Conservation (phyloP, 495 filamentous ascomycete genomes). For the Trichoderma asperelloides region DNA sequence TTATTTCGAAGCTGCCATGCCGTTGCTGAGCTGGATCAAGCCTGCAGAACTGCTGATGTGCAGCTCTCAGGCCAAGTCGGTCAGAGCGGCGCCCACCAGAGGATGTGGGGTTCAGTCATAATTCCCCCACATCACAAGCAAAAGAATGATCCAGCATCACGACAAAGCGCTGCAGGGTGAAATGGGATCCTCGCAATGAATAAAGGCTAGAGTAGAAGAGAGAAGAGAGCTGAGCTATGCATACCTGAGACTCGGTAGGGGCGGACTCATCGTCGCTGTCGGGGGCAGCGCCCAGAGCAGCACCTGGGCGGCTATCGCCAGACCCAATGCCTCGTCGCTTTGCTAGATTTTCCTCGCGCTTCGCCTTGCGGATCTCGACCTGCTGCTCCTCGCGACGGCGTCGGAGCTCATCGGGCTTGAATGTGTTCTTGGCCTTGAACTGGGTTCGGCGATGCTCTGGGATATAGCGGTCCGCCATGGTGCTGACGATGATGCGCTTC, state of each 20-base stretch:
- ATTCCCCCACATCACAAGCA: conserved; percentile 6
- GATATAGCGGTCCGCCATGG: conserved; percentile 97
- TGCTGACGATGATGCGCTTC: background rate
- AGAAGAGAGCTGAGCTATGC: conserved; percentile 25
- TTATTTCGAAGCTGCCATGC: background rate
- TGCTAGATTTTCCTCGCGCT: conserved; percentile 96
- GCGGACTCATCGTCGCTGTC: conserved; percentile 96
- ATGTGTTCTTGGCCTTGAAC: conserved; percentile 97
- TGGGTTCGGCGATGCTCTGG: conserved; percentile 98
- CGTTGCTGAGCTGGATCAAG: background rate
- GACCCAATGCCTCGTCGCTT: conserved; percentile 88
- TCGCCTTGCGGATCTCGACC: conserved; percentile 96
- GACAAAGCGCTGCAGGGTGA: background rate
- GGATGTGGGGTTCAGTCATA: conserved; percentile 5
- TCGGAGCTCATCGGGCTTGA: conserved; percentile 97
- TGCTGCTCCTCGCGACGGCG: conserved; percentile 98
- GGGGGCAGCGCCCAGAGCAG: conserved; percentile 72
- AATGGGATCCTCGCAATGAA: background rate
- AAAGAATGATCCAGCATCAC: background rate
- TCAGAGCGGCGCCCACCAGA: background rate
- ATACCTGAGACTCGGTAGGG: conserved; percentile 92
- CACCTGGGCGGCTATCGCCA: conserved; percentile 74
- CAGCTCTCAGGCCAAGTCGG: background rate
- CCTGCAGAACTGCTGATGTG: background rate
- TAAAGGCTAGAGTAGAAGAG: background rate